A percentile compares a stretch with the other conserved stretches of the same genome.
Evolutionary conservation across 2,329 filamentous ascomycete species (phyloP).

Genomic region (Cladosporium sp.): DNA sequence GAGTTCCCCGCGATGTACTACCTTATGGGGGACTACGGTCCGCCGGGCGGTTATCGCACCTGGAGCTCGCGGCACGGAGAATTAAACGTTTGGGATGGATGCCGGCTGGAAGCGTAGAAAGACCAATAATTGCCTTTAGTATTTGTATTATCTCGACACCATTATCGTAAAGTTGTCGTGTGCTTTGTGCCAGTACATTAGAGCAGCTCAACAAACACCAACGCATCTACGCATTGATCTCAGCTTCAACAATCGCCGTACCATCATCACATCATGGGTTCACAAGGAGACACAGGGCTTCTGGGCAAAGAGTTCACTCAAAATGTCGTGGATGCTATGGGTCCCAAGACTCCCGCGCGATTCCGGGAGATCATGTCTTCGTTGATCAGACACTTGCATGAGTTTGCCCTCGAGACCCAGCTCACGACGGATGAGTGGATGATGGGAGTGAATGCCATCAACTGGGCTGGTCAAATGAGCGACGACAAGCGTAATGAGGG

Average conservation of each 20-base stretch:
- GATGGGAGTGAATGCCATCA: conserved; percentile 50
- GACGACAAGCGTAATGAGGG: conserved; percentile 57
- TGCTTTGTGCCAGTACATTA: not conserved
- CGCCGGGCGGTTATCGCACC: not conserved
- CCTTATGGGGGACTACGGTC: not conserved
- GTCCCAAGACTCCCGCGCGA: conserved; percentile 29
- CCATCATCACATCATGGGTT: not conserved
- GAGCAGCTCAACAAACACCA: not conserved
- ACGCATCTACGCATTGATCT: not conserved
- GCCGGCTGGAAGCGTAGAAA: not conserved
- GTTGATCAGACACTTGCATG: conserved; percentile 51
- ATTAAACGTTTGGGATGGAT: no score
- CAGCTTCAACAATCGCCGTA: not conserved
- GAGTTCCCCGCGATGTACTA: no score
- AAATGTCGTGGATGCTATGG: conserved; percentile 31
- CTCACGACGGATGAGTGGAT: conserved; percentile 56
- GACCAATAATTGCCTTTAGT: not conserved
- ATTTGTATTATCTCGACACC: no score
- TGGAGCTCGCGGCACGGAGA: not conserved
- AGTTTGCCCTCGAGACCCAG: conserved; percentile 53
- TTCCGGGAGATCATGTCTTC: conserved; percentile 38
- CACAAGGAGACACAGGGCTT: not conserved
- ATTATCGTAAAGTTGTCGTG: no score
- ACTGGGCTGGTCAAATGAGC: conserved; percentile 58
- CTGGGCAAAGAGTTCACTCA: conserved; percentile 30